Conservation (phyloP, 148 eudicot genomes). For the Persicaria tinctoria region DNA sequence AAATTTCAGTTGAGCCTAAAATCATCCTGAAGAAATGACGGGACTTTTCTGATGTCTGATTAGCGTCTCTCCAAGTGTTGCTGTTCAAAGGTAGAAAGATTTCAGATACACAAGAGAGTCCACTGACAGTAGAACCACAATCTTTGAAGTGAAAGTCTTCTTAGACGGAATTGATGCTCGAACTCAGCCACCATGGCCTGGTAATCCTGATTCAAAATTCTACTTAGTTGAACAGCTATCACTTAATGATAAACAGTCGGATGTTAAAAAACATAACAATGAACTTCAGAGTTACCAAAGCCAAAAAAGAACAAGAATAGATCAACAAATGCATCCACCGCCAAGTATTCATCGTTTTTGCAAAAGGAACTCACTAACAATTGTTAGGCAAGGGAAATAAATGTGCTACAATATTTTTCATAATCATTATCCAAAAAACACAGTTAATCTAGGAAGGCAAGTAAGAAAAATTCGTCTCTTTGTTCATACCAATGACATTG, state of each 20-base stretch:
- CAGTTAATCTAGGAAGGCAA: neutral
- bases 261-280: neutral
- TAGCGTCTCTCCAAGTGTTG: too few species aligned
- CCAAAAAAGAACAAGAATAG: neutral
- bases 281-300: neutral
- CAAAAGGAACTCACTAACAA: neutral
- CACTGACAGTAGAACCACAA: slow-evolving; percentile 93
- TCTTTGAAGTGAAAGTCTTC: slow-evolving; percentile 89
- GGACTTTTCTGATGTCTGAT: too few species aligned
- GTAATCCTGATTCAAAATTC: slow-evolving; percentile 56
- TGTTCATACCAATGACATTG: neutral
- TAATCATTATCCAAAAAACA: neutral
- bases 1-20: too few species aligned
- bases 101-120: too few species aligned
- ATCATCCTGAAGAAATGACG: too few species aligned
- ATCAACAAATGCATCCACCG: neutral
- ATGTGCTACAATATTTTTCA: neutral
- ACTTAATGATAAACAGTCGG: neutral
- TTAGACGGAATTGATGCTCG: slow-evolving; percentile 88
- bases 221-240: neutral
- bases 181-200: slow-evolving; percentile 99
- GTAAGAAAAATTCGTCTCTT: neutral
- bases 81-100: too few species aligned
- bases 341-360: neutral
- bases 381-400: neutral